phyloP scores from a whole-genome alignment of 1,139 yeast species.

The Blastobotrys malaysiensis region DNA sequence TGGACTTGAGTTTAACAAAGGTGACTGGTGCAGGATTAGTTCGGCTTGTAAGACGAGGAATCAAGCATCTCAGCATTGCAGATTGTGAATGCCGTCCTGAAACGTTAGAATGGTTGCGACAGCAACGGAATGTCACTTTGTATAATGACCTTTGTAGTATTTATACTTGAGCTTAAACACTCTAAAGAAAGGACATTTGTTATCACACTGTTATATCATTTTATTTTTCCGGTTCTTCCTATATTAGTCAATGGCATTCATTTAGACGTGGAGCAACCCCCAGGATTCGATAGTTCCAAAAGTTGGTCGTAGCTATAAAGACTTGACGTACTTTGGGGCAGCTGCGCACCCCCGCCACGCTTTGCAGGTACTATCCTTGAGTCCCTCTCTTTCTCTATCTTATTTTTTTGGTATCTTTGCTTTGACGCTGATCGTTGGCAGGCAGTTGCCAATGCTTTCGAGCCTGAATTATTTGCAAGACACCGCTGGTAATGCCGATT shows the following conservation, averaged over 20 bases:
- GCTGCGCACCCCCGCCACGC: background rate
- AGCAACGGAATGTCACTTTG: background rate
- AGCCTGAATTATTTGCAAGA: background rate
- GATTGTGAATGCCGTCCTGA: conserved; percentile 5
- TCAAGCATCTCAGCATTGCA: background rate
- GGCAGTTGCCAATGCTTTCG: background rate
- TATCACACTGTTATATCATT: too few relatives aligned
- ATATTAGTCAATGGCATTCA: background rate
- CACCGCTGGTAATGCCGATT: conserved; percentile 9
- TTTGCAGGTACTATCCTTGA: background rate
- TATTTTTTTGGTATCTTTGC: background rate
- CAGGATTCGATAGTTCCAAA: background rate
- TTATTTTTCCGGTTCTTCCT: too few relatives aligned
- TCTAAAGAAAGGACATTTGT: too few relatives aligned
- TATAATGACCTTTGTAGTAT: background rate
- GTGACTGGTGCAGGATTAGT: conserved; percentile 4
- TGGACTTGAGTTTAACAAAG: conserved; percentile 2
- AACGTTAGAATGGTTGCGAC: background rate
- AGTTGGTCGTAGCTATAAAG: background rate
- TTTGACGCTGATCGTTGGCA: background rate
- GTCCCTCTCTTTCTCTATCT: background rate
- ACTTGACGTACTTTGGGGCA: background rate
- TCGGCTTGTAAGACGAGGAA: conserved; percentile 4
- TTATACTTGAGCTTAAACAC: too few relatives aligned
- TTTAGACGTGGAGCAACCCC: background rate